A percentile compares a stretch with the other conserved stretches of the same genome.
These are phyloP conservation scores for Helicocarpus griseus DNA, from an alignment of 2,329 filamentous ascomycete species.

Conservation along the genomic window DNA sequence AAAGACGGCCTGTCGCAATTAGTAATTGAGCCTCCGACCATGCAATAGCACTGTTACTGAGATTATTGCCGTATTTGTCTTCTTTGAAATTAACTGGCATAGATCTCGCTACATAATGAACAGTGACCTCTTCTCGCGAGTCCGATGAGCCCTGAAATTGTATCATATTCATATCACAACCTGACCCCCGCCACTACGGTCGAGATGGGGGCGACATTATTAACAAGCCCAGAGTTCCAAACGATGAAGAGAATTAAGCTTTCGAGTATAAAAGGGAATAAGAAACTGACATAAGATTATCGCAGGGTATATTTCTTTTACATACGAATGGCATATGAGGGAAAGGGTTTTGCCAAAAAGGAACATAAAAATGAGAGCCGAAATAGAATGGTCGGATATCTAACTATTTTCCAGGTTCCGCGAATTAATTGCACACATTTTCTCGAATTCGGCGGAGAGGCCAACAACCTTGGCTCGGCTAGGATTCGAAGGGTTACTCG, in stretches of 20 bases:
- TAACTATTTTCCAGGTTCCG: neutral
- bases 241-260: neutral
- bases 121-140: neutral
- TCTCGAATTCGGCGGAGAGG: constrained; percentile 1
- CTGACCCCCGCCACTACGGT: neutral
- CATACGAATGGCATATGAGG: neutral
- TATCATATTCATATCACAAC: neutral
- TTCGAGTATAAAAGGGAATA: neutral
- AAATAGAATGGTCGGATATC: constrained; percentile 1
- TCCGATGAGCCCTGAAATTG: neutral
- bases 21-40: neutral
- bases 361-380: neutral
- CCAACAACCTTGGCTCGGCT: neutral
- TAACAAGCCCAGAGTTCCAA: neutral
- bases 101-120: neutral
- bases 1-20: neutral
- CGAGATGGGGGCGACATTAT: neutral
- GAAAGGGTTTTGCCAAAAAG: too few species aligned
- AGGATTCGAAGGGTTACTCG: constrained; percentile 6
- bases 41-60: neutral
- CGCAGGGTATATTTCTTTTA: neutral
- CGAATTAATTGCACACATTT: neutral
- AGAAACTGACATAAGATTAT: neutral
- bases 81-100: neutral
- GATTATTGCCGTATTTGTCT: neutral